Percentiles rank a stretch among this genome's conserved stretches.
Conservation (phyloP, 129 eudicot genomes). For the Pulicaria dysenterica region DNA sequence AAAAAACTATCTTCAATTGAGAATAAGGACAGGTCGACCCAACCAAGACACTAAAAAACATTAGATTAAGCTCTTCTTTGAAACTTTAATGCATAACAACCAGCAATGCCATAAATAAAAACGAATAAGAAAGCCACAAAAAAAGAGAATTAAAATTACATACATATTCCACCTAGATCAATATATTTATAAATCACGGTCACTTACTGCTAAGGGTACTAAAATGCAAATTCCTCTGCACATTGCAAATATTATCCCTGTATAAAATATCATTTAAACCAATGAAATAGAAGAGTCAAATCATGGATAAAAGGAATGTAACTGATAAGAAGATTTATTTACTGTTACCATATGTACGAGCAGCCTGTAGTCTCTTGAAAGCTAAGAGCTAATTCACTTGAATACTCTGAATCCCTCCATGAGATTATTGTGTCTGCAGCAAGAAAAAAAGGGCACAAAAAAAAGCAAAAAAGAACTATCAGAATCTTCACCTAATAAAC, state of each 20-base stretch:
- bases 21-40: too few relatives aligned
- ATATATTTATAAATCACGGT: slow-evolving; percentile 5
- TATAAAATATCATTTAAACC: slow-evolving; percentile 29
- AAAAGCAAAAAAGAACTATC: neutral
- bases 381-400: slow-evolving; percentile 94
- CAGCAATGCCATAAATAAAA: slow-evolving; percentile 12
- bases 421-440: slow-evolving; percentile 82
- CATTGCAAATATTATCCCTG: slow-evolving; percentile 84
- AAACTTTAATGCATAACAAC: slow-evolving; percentile 10
- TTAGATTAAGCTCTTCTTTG: slow-evolving; percentile 9
- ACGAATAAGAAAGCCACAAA: neutral
- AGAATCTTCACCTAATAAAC: slow-evolving; percentile 8
- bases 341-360: slow-evolving; percentile 74
- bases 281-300: neutral
- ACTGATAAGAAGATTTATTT: neutral
- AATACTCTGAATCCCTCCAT: slow-evolving; percentile 83
- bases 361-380: slow-evolving; percentile 88
- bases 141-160: neutral
- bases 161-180: neutral
- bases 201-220: slow-evolving; percentile 72
- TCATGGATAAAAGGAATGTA: slow-evolving; percentile 10
- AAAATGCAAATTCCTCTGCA: slow-evolving; percentile 72
- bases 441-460: neutral
- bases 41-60: neutral
- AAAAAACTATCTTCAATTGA: neutral